A percentile compares a stretch with the other conserved stretches of the same genome.
These are phyloP conservation scores for Sarcodon sp. DNA, from an alignment of 768 basidiomycete genomes.

Conservation along the genomic window DNA sequence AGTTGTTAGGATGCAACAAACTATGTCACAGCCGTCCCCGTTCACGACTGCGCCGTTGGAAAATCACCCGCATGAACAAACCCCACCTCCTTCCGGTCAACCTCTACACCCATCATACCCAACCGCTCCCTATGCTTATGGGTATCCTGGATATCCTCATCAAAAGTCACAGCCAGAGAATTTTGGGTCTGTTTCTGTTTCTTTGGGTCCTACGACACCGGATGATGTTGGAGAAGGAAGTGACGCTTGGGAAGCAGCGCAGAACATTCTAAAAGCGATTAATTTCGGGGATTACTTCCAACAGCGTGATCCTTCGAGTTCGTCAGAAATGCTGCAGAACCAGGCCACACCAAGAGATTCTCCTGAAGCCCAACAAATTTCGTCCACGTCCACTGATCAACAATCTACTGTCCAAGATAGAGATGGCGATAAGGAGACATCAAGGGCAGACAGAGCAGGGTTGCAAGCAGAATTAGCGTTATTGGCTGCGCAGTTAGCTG, in stretches of 20 bases:
- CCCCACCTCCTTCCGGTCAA: slow-evolving; percentile 6
- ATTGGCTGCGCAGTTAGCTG: slow-evolving; percentile 59
- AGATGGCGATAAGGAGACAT: slow-evolving; percentile 10
- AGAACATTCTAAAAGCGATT: slow-evolving; percentile 66
- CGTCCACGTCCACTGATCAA: not conserved
- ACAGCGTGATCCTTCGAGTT: slow-evolving; percentile 14
- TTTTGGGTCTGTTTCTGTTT: not conserved
- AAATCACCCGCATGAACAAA: slow-evolving; percentile 9
- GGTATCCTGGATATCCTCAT: slow-evolving; percentile 18
- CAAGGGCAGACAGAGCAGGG: slow-evolving; percentile 41
- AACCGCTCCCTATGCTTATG: slow-evolving; percentile 25
- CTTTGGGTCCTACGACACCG: not conserved
- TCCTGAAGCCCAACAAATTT: not conserved
- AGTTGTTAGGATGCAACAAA: slow-evolving; percentile 12
- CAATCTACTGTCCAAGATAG: slow-evolving; percentile 5
- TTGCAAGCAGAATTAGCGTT: slow-evolving; percentile 65
- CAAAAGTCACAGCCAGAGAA: not conserved
- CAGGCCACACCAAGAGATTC: not conserved
- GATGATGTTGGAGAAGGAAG: slow-evolving; percentile 10
- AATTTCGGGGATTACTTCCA: slow-evolving; percentile 49
- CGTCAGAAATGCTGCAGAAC: slow-evolving; percentile 4
- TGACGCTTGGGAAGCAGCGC: slow-evolving; percentile 68
- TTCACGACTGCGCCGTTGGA: slow-evolving; percentile 46
- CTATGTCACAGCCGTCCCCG: slow-evolving; percentile 21
- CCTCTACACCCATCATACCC: slow-evolving; percentile 5